Conservation (phyloP, 2,329 filamentous ascomycete genomes). For the Neophaeococcomyces mojaviensis region DNA sequence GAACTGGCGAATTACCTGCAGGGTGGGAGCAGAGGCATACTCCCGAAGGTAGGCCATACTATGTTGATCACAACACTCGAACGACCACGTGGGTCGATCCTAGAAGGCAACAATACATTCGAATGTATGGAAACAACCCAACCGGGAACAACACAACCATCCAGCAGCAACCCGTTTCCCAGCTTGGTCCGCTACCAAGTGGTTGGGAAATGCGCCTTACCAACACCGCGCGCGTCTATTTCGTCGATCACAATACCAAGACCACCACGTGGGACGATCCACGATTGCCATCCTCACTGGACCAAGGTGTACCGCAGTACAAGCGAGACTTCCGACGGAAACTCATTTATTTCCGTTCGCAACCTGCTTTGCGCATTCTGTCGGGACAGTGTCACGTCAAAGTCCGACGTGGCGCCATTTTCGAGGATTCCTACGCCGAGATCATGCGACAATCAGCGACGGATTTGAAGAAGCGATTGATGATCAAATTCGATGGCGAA, state of each 20-base stretch:
- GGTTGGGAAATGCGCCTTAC: constrained; percentile 99
- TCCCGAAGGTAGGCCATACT: constrained; percentile 89
- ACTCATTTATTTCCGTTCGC: constrained; percentile 97
- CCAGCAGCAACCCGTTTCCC: constrained; percentile 94
- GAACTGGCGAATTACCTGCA: constrained; percentile 86
- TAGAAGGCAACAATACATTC: constrained; percentile 91
- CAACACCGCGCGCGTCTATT: constrained; percentile 95
- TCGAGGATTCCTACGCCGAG: constrained; percentile 97
- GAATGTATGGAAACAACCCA: constrained; percentile 85
- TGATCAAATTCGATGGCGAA: constrained; percentile 99
- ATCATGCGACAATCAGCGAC: constrained; percentile 94
- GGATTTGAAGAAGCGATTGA: constrained; percentile 93
- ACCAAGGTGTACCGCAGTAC: constrained; percentile 98
- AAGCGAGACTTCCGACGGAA: constrained; percentile 98
- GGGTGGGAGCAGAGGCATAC: constrained; percentile 97
- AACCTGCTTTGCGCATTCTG: constrained; percentile 89
- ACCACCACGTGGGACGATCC: constrained; percentile 99
- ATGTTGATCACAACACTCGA: constrained; percentile 96
- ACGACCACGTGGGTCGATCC: constrained; percentile 99
- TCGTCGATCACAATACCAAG: constrained; percentile 99
- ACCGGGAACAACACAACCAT: constrained; percentile 67
- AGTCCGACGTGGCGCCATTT: constrained; percentile 91
- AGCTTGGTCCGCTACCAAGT: constrained; percentile 87
- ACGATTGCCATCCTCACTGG: constrained; percentile 84
- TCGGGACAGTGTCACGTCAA: constrained; percentile 98